Evolutionary conservation across 192 early-diverging fungal genomes (phyloP), one percentile per base, ranked within the genome.

Genomic region (Coemansia javaensis): DNA sequence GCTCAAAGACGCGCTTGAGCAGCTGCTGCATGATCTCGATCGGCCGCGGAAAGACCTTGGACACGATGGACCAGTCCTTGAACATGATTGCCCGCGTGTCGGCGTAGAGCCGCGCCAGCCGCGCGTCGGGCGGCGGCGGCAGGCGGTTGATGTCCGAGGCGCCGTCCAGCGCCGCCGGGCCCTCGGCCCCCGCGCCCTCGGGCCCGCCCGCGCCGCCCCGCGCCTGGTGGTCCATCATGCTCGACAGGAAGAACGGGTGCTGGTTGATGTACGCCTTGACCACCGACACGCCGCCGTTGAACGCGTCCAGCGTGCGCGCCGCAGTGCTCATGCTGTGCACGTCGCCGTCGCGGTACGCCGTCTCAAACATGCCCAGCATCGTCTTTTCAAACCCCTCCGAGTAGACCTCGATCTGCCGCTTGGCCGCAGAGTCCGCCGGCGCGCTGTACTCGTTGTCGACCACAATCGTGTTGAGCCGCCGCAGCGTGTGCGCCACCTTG

Each of bases 191-290:
- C n/a, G n/a, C n/a, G n/a, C n/a, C n/a, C n/a, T n/a, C n/a, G n/a
- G n/a, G n/a, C n/a, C n/a, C n/a, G n/a, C n/a, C n/a, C n/a, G n/a
- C n/a, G n/a, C n/a, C n/a, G n/a, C n/a, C 64, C 44, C 77, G 77
- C 32, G 74, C 54, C 68, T 88, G 81, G n/a, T n/a, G n/a, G 47
- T 79, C 74, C 38, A 87, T 82, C 66, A 86, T 77, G 47, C 82
- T 82, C 30, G 87, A 85, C 51, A 95, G 83, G 46, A 97, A 97
- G 50, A 99, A 95, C 48, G 90, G 87, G 51, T 99, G 94, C 59
- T 97, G 96, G 69, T 95, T 95, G 34, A 99, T 89, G 56, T 95
- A 99, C 21, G 85, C 88, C 55, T 93, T 89, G 18, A 97, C 80
- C 53, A 90, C 93, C 0, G 92, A 95, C 45, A 84, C 84, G 25